Percentiles rank a stretch among this genome's conserved stretches.
Evolutionary conservation across 257 asterid species (phyloP).

Genomic region (Solanum sitiens): DNA sequence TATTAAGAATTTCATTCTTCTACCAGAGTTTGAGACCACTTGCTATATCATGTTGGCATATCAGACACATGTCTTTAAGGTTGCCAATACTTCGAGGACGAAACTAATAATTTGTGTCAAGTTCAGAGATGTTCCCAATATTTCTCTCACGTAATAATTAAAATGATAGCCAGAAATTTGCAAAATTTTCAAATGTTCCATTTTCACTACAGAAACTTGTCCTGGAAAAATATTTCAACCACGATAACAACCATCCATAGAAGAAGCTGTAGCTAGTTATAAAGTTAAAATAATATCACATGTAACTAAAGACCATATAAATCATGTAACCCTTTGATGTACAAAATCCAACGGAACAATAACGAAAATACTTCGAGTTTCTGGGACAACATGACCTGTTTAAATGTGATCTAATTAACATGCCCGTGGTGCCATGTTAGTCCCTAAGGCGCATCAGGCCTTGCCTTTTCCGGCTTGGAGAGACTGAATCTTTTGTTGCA

Average conservation of each 20-base stretch:
- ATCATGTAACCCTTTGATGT: neutral
- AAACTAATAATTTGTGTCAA: too few relatives aligned
- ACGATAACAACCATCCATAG: neutral
- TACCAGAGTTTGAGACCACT: too few relatives aligned
- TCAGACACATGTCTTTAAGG: too few relatives aligned
- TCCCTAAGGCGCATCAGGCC: conserved; percentile 17
- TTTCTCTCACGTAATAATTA: too few relatives aligned
- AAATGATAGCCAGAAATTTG: neutral
- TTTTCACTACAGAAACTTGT: neutral
- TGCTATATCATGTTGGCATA: too few relatives aligned
- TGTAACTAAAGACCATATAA: neutral
- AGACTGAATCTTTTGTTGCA: conserved; percentile 79
- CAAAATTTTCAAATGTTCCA: neutral
- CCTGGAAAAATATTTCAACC: neutral
- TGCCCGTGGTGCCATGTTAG: neutral
- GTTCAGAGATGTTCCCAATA: too few relatives aligned
- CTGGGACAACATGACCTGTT: neutral
- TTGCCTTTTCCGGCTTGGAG: conserved; percentile 82
- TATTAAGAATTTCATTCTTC: too few relatives aligned
- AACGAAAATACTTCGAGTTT: neutral
- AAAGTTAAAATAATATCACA: neutral
- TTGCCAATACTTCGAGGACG: too few relatives aligned
- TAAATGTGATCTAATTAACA: neutral
- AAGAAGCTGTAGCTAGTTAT: neutral
- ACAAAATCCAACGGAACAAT: neutral